A percentile compares a stretch with the other conserved stretches of the same genome.
Conservation (phyloP, 139 green algal species). For the Eudorina sp. region DNA sequence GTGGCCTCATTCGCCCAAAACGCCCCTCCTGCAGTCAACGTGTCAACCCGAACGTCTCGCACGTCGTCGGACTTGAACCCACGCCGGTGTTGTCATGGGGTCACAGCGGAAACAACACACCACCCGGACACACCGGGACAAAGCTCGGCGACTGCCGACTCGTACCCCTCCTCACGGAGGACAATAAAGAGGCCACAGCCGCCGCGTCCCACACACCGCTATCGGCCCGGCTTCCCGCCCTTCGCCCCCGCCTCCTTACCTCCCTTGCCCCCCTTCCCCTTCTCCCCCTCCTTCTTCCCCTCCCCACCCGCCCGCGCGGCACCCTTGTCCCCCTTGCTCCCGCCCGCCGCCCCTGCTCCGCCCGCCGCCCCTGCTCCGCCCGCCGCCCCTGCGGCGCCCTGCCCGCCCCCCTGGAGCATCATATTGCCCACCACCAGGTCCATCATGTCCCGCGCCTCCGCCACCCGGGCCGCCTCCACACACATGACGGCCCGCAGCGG, state of each 20-base stretch:
- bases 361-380: neutral
- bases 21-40: too few species aligned
- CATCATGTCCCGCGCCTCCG: conserved; percentile 59
- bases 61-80: too few species aligned
- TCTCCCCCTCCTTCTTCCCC: neutral
- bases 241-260: neutral
- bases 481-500: conserved; percentile 71
- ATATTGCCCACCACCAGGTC: conserved; percentile 66
- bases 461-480: conserved; percentile 55
- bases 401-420: conserved; percentile 34
- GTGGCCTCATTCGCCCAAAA: too few species aligned
- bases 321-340: neutral
- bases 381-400: neutral
- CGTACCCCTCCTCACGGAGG: too few species aligned
- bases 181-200: too few species aligned
- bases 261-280: neutral
- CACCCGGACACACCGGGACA: too few species aligned
- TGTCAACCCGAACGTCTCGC: too few species aligned
- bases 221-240: neutral
- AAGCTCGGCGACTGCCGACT: too few species aligned
- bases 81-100: too few species aligned
- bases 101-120: too few species aligned
- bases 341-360: neutral
- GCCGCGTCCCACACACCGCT: too few species aligned
- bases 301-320: neutral